Base-by-base conservation (phyloP, 108 stramenopile species). In the Nitzschia sp. region DNA sequence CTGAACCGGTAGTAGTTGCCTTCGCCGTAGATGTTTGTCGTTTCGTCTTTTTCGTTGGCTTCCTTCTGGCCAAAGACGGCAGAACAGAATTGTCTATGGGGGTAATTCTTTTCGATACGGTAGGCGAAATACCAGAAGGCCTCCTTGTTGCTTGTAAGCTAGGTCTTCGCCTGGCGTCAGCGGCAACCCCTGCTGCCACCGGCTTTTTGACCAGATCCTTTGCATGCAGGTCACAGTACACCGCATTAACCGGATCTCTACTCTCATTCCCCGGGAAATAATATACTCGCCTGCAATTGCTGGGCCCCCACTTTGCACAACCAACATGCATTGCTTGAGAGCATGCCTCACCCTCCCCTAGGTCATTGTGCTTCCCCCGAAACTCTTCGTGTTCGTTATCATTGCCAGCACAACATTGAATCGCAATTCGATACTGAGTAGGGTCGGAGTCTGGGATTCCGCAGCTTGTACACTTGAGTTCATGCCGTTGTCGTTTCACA, bases 291-390 rank as follows among this genome's bases (percentile, higher is more conserved):
- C 21, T 2, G 20, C 8, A 12, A 2, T 11, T 26, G 38, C 37
- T 19, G 8, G 17, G 43, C 11, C 64, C 51, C 64, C 64, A 65
- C 2, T 40, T 19, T 0, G 64, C 50, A 53, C 64, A 65, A 37
- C 64, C 64, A 2, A 65, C 64, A 52, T 65, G 64, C 25, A 52
- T 14, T 29, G 50, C 64, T 38, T 22, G 11, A 14, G 64, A 52
- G n/a, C 64, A 65, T 34, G 37, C 19, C 34, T 65, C 51, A 15
- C n/a, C 22, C 17, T 52, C 51, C n/a, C 20, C 19, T 2, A 65
- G 48, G 3, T 21, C 10, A 14, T n/a, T 5, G 38, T 65, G 64
- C 51, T 14, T 51, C 29, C 24, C n/a, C 29, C 51, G 2, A 65
- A 65, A 65, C 14, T 51, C 46, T n/a, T 7, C 9, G 14, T 53